A percentile compares a stretch with the other conserved stretches of the same genome.
phyloP scores from a whole-genome alignment of 306 rosid species.

The Astragalus glycyphyllos region DNA sequence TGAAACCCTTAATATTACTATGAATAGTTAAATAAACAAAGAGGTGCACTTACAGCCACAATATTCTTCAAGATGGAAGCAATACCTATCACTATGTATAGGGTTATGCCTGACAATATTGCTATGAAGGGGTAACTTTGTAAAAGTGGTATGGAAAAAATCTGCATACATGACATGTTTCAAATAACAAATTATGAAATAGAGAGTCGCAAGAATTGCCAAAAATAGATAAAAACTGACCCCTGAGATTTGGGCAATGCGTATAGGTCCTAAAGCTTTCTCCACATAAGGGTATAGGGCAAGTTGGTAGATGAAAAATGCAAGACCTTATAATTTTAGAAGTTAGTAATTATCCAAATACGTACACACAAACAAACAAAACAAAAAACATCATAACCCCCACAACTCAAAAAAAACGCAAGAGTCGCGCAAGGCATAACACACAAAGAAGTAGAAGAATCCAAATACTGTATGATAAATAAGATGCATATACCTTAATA shows the following conservation, averaged over 20 bases:
- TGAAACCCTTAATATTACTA: background rate
- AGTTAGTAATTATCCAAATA: background rate
- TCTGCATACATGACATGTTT: slow-evolving; percentile 36
- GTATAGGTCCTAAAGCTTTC: slow-evolving; percentile 54
- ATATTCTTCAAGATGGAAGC: slow-evolving; percentile 1
- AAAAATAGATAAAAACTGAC: slow-evolving; percentile 49
- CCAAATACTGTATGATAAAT: no score
- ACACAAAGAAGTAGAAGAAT: no score
- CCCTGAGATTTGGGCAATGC: slow-evolving; percentile 57
- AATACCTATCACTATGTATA: background rate
- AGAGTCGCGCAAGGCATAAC: no score
- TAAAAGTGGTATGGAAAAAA: slow-evolving; percentile 37
- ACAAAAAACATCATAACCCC: no score
- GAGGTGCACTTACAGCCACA: background rate
- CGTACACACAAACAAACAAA: no score
- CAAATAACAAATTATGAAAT: background rate
- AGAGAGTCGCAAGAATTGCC: background rate
- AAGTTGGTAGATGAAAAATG: slow-evolving; percentile 61
- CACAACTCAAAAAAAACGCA: no score
- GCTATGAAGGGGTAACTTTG: slow-evolving; percentile 13
- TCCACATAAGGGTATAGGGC: slow-evolving; percentile 56
- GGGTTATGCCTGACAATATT: background rate
- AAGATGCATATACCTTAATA: no score
- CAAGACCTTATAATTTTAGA: slow-evolving; percentile 53
- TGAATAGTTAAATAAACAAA: background rate